Evolutionary conservation across 345 rosid species (phyloP), one percentile per base, ranked within the genome.

Genomic region (Raphanus raphanistrum): DNA sequence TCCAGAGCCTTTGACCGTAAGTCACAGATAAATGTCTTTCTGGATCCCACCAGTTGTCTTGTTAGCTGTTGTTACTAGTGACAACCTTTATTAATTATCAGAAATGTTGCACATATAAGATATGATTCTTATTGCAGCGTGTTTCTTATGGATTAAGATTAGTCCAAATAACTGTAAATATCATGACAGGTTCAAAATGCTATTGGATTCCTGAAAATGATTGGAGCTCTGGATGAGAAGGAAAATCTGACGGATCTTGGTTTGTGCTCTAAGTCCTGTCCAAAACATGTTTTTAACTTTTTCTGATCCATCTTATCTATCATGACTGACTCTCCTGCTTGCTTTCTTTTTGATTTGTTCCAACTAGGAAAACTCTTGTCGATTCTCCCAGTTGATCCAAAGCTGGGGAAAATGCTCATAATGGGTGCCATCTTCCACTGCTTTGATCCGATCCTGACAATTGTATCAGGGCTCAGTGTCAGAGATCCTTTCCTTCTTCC

Each of bases 401-500:
- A 95, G 89, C 90, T 95, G 27, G 99, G 99, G 83, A 95, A 95
- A 86, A 92, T 95, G 99, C 92, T 95, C 41, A 82, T 95, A 66
- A 91, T 95, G 98, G 99, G 99, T 76, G 91, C 98, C 66, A 86
- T 91, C 79, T 95, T 95, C 73, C 86, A 81, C 52, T 95, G 98
- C 85, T 95, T 92, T 86, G 99, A 93, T 81, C 99, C 99, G 11
- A 75, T 92, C 72, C 83, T 95, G 48, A 95, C 99, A 27, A 79
- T 92, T 68, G 98, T 95, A 67, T 89, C 99, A 12, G 99, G 97
- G 35, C 99, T 95, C 15, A 95, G 98, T 75, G 98, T 91, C 76
- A 86, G 92, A 84, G 99, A 95, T 81, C 99, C 99, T 82, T 95
- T 95, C 82, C 96, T 95, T 70, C 83, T 95, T 81, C 99, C 99